A percentile compares a stretch with the other conserved stretches of the same genome.
These are phyloP conservation scores for Fusarium vanettenii DNA, from an alignment of 2,329 filamentous ascomycete species.

Conservation along the genomic window DNA sequence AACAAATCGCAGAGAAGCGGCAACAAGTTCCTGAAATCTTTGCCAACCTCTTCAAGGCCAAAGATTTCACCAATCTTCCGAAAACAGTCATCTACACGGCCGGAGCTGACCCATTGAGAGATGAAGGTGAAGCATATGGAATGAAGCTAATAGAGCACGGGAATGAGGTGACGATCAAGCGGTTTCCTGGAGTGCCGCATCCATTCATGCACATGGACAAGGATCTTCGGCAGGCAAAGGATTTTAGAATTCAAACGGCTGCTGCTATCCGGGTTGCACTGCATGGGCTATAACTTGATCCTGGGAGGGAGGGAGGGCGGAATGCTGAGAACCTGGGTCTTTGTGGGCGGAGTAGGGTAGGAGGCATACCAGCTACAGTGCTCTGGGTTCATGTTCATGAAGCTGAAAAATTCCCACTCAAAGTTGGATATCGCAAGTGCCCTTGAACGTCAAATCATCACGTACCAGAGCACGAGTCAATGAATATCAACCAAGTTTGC, in stretches of 20 bases:
- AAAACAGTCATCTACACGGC: constrained; percentile 57
- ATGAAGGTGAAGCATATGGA: constrained; percentile 62
- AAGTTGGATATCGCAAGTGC: neutral
- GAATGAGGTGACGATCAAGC: constrained; percentile 57
- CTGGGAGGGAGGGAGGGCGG: neutral
- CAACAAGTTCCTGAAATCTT: constrained; percentile 34
- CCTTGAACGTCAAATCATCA: neutral
- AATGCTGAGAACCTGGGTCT: neutral
- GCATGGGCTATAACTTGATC: neutral
- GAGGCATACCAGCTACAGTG: neutral
- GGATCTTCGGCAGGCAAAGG: constrained; percentile 50
- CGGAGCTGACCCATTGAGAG: constrained; percentile 57
- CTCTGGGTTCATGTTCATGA: neutral
- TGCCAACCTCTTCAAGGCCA: constrained; percentile 50
- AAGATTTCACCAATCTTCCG: constrained; percentile 47
- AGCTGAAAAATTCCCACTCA: neutral
- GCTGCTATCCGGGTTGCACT: constrained; percentile 46
- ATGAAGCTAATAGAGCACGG: constrained; percentile 55
- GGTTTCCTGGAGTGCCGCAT: constrained; percentile 61
- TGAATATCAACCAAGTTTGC: neutral
- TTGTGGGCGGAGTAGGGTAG: neutral
- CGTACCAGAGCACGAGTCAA: neutral
- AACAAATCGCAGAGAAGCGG: neutral
- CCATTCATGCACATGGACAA: constrained; percentile 62
- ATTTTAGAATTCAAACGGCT: constrained; percentile 49